A percentile compares a stretch with the other conserved stretches of the same genome.
These are phyloP conservation scores for Emydomyces testavorans DNA, from an alignment of 2,329 filamentous ascomycete species.

Conservation along the genomic window DNA sequence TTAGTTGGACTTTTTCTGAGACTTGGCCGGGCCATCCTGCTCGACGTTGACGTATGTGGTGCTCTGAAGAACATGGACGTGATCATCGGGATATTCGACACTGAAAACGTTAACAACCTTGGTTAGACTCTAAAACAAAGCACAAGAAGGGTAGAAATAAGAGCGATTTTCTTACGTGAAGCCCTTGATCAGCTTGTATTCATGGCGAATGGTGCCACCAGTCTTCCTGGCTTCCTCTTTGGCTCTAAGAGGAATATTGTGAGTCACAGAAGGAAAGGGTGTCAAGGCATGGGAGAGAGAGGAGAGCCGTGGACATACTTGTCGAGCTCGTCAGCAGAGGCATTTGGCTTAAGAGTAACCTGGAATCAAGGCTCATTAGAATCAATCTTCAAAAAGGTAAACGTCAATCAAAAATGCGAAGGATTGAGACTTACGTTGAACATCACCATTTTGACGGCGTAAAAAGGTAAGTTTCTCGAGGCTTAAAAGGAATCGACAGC, in stretches of 20 bases:
- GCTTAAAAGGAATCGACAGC: background rate
- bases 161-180: conserved; percentile 56
- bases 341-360: conserved; percentile 69
- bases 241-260: conserved; percentile 41
- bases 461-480: background rate
- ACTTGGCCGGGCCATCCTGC: conserved; percentile 57
- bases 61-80: conserved; percentile 52
- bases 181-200: conserved; percentile 79
- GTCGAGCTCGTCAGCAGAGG: conserved; percentile 54
- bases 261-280: background rate
- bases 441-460: conserved; percentile 10
- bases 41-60: conserved; percentile 72
- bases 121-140: background rate
- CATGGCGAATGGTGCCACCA: conserved; percentile 73
- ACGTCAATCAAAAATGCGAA: background rate
- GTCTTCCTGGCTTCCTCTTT: conserved; percentile 64
- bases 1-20: conserved; percentile 37
- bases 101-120: conserved; percentile 35
- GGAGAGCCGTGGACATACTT: conserved; percentile 40
- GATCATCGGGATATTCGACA: conserved; percentile 58
- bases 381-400: background rate
- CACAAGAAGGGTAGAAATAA: background rate
- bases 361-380: conserved; percentile 28
- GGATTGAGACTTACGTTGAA: conserved; percentile 5
- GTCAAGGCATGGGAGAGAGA: background rate